Evolutionary conservation across 1,139 yeast genomes (phyloP).

Genomic region (Suhomyces chickasaworum): DNA sequence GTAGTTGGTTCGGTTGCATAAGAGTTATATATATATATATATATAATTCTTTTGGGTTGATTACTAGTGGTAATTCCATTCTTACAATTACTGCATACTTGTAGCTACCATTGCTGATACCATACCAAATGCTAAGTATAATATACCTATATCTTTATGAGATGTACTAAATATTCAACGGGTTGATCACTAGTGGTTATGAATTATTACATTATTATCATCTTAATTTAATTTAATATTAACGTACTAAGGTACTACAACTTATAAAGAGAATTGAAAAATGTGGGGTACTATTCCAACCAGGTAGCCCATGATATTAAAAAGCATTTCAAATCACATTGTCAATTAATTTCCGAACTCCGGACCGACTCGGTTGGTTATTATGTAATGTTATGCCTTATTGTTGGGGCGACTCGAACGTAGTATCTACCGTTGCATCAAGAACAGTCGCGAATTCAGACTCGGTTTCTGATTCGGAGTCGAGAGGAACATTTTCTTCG

Average conservation of each 20-base stretch:
- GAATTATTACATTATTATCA: too few species aligned
- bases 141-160: too few species aligned
- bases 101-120: too few species aligned
- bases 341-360: neutral
- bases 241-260: neutral
- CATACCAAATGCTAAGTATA: too few species aligned
- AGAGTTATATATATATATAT: too few species aligned
- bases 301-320: neutral
- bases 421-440: neutral
- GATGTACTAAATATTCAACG: too few species aligned
- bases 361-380: neutral
- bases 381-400: neutral
- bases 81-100: too few species aligned
- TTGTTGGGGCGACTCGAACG: neutral
- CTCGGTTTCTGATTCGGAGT: neutral
- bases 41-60: too few species aligned
- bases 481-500: neutral
- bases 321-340: neutral
- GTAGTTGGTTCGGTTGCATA: too few species aligned
- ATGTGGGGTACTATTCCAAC: neutral
- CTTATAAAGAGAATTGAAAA: neutral
- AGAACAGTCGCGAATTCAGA: conserved; percentile 1
- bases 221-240: neutral
- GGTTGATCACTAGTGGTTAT: too few species aligned
- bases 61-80: too few species aligned